Base-by-base conservation (phyloP, 2,329 filamentous ascomycete species). In the Fusarium verrucosum region DNA sequence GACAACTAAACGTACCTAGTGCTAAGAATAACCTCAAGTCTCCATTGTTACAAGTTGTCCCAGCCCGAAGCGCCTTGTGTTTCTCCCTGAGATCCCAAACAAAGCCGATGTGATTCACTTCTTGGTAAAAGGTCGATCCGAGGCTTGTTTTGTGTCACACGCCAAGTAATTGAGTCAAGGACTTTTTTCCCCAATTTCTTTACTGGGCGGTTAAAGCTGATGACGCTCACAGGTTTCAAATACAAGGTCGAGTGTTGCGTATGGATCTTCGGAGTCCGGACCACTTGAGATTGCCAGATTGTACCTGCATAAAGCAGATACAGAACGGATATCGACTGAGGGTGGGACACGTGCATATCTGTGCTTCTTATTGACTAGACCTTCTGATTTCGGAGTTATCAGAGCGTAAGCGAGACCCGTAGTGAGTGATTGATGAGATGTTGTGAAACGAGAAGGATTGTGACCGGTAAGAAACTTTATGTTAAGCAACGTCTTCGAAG, bases 271-370 rank as follows among this genome's bases (percentile, higher is more conserved):
- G 67, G 65, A 55, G 38, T 62, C 62, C 61, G 61, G 61, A 58
- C 54, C 57, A 69, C 52, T 65, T 35, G 49, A 65, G 53, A 70
- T 62, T 62, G 65, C 55, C 45, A 70, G 68, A 70, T 70, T 60
- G 68, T 70, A 70, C 68, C 68, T 70, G 68, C 68, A 70, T 66
- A 22, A 61, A 46, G 68, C 53, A 59, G 58, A 65, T 53, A 25
- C 46, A 50, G 28, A 38, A 61, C 30, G 43, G 33, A 62, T 55
- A 46, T 50, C 49, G 23, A 42, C 52, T 57, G 57, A 42, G 43
- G 47, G 43, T 61, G 57, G 62, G 58, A 66, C 62, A 70, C 58
- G 52, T 66, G 58, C 61, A 50, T 53, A 23, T 22, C 38, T 30
- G 37, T 28, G 25, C 44, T 38, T 33, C 33, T 40, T 43, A 25